These are phyloP conservation scores for Penicillium lividum DNA, from an alignment of 495 filamentous ascomycete genomes.

Conservation along the genomic window DNA sequence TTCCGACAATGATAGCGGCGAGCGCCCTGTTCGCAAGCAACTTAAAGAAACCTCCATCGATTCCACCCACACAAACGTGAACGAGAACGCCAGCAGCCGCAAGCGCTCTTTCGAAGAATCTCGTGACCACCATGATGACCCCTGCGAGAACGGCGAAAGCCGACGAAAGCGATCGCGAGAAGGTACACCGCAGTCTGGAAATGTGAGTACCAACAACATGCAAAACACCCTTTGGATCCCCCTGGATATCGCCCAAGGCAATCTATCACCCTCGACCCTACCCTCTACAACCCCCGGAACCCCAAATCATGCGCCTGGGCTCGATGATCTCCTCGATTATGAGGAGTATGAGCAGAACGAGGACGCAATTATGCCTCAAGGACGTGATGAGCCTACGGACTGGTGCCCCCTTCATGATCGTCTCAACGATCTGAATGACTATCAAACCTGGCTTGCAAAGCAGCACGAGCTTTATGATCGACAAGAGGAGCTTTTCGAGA, in stretches of 20 bases:
- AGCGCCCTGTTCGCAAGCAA: conserved; percentile 61
- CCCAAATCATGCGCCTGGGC: no score
- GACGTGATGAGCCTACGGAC: no score
- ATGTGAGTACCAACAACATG: conserved; percentile 20
- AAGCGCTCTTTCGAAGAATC: conserved; percentile 60
- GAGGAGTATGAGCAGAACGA: no score
- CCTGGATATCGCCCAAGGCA: no score
- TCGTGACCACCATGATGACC: conserved; percentile 16
- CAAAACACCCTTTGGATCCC: neutral
- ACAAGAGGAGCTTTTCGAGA: no score
- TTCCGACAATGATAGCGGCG: conserved; percentile 53
- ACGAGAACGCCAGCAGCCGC: conserved; percentile 39
- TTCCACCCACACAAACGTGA: conserved; percentile 25
- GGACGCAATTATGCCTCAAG: no score
- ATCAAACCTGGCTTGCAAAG: neutral
- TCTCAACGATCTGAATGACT: neutral
- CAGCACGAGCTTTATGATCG: neutral
- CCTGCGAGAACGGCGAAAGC: conserved; percentile 27
- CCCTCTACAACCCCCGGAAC: no score
- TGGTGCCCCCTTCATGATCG: neutral
- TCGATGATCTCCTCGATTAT: no score
- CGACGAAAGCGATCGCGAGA: conserved; percentile 53
- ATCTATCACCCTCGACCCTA: no score
- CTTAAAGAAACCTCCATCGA: conserved; percentile 62
- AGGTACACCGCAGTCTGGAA: conserved; percentile 22